Evolutionary conservation across 106 monocot genomes (phyloP).

Genomic region (Dioscorea dumetorum): DNA sequence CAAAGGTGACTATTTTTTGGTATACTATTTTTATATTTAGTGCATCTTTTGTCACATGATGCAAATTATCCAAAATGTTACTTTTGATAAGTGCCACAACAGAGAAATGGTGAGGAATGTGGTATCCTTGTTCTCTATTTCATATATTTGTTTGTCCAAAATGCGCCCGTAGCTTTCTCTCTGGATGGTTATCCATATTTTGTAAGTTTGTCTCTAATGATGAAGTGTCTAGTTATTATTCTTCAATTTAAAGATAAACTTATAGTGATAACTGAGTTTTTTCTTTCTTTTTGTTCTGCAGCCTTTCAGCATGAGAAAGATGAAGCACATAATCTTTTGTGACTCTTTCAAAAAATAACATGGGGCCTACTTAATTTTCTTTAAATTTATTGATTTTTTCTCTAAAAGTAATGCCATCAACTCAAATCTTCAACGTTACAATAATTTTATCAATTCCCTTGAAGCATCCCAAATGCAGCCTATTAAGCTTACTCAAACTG

Average conservation of each 20-base stretch:
- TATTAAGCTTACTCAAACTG: too few relatives aligned
- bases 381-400: too few relatives aligned
- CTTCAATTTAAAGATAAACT: too few relatives aligned
- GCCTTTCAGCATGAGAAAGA: background rate
- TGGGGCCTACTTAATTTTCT: too few relatives aligned
- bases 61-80: background rate
- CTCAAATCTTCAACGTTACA: too few relatives aligned
- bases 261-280: too few relatives aligned
- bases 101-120: conserved; percentile 66
- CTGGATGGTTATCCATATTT: conserved; percentile 32
- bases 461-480: too few relatives aligned
- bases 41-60: too few relatives aligned
- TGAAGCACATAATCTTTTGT: too few relatives aligned
- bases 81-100: conserved; percentile 58
- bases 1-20: conserved; percentile 30
- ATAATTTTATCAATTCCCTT: too few relatives aligned
- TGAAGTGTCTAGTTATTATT: background rate
- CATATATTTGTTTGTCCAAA: conserved; percentile 48
- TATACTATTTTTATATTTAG: background rate
- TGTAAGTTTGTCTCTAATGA: conserved; percentile 21
- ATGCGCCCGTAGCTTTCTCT: conserved; percentile 30
- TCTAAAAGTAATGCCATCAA: too few relatives aligned
- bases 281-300: conserved; percentile 8
- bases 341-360: too few relatives aligned
- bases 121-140: conserved; percentile 71